Percentiles rank a stretch among this genome's conserved stretches.
Conservation (phyloP, 257 asterid genomes). For the Petunia secreta region DNA sequence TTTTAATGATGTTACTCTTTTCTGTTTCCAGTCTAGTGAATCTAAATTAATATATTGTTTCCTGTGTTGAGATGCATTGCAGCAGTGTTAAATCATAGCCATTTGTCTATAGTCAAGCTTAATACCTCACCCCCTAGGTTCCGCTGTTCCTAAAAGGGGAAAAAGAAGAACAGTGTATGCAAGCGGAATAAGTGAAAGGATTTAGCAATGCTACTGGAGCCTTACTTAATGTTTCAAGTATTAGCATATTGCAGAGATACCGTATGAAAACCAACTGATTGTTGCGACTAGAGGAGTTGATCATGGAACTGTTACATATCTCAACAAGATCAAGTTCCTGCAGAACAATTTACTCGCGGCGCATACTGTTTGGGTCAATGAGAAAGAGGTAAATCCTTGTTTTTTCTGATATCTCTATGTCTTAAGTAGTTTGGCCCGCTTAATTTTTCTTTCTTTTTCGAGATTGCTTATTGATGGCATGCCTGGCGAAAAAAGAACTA, state of each 20-base stretch:
- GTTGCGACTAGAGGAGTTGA: conserved; percentile 60
- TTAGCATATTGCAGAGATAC: conserved; percentile 88
- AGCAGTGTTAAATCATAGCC: background rate
- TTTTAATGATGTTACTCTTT: background rate
- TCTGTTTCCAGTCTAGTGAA: background rate
- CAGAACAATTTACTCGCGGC: conserved; percentile 68
- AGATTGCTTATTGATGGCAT: background rate
- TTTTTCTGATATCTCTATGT: background rate
- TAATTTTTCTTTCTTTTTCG: background rate
- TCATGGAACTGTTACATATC: conserved; percentile 76
- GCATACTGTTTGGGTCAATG: conserved; percentile 82
- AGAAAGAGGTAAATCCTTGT: conserved; percentile 51
- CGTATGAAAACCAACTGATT: conserved; percentile 70
- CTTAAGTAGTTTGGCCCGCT: background rate
- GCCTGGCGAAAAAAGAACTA: background rate
- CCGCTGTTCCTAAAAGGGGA: background rate
- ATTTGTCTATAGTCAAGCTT: background rate
- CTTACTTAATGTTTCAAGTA: conserved; percentile 14
- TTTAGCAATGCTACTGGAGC: background rate
- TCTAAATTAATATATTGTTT: background rate
- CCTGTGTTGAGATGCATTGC: background rate
- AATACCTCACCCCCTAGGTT: background rate
- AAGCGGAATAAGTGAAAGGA: background rate
- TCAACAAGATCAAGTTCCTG: conserved; percentile 63
- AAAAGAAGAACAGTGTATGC: background rate